Evolutionary conservation across 441 rosid genomes (phyloP).

Genomic region (Manihot esculenta): DNA sequence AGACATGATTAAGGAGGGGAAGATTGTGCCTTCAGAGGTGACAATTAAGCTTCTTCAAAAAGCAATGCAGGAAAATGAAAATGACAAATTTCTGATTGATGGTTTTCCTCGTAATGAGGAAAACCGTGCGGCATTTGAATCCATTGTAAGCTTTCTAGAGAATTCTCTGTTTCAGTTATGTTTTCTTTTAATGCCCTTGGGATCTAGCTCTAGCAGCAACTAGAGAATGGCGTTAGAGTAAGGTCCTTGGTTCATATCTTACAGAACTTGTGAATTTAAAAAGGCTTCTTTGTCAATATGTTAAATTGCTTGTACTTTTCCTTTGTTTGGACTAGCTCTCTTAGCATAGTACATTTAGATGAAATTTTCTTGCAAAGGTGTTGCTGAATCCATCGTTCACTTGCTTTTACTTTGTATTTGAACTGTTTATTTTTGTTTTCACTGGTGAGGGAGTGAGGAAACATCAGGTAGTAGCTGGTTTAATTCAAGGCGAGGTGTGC

Average conservation of each 20-base stretch:
- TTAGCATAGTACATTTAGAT: neutral
- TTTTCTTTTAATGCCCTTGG: neutral
- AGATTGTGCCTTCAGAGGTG: constrained; percentile 91
- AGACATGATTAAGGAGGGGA: constrained; percentile 81
- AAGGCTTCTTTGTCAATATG: neutral
- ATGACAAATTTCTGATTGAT: constrained; percentile 83
- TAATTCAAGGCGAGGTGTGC: neutral
- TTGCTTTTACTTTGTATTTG: neutral
- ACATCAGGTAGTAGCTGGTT: neutral
- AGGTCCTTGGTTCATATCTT: neutral
- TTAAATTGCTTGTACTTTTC: neutral
- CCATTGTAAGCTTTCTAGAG: constrained; percentile 50
- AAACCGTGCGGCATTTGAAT: constrained; percentile 80
- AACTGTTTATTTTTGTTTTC: neutral
- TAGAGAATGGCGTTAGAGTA: neutral
- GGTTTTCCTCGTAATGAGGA: constrained; percentile 96
- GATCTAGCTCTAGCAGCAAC: neutral
- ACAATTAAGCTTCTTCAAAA: constrained; percentile 82
- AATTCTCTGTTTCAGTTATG: neutral
- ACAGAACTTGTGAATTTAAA: neutral
- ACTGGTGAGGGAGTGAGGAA: neutral
- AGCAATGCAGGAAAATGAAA: constrained; percentile 69
- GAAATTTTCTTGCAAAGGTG: neutral
- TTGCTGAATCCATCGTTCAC: neutral
- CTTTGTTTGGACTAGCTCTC: neutral